Conservation (phyloP, 768 basidiomycete species). For the Tricholoma hemisulphureum region DNA sequence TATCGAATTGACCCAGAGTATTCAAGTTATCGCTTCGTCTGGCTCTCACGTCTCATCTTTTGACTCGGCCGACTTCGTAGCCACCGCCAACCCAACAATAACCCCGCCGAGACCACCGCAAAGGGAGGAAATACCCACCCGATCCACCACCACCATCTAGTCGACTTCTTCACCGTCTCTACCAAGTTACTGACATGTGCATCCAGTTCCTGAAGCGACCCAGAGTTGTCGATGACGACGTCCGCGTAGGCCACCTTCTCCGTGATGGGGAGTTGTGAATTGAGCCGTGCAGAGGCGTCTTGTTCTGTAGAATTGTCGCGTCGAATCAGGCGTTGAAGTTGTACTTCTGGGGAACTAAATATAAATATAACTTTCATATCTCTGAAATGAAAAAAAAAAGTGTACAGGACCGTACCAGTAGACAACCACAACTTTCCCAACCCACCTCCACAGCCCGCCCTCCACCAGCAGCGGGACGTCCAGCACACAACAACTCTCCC, state of each 20-base stretch:
- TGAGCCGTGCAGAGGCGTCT: conserved; percentile 72
- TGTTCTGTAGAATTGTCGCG: conserved; percentile 66
- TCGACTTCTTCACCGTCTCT: conserved; percentile 40
- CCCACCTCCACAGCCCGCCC: conserved; percentile 78
- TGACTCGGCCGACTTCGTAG: conserved; percentile 7
- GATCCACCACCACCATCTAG: conserved; percentile 58
- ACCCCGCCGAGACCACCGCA: conserved; percentile 14
- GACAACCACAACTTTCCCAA: conserved; percentile 83
- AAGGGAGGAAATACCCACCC: conserved; percentile 19
- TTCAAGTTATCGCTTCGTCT: conserved; percentile 12
- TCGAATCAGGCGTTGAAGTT: conserved; percentile 77
- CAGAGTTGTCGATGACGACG: conserved; percentile 86
- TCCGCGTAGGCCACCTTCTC: conserved; percentile 86
- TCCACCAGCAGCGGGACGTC: conserved; percentile 95
- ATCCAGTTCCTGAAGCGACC: conserved; percentile 65
- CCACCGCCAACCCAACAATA: conserved; percentile 13
- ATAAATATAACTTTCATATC: background rate
- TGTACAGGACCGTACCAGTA: conserved; percentile 65
- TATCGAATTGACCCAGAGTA: too few relatives aligned
- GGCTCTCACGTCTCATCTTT: conserved; percentile 3
- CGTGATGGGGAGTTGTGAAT: conserved; percentile 76
- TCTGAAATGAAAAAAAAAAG: background rate
- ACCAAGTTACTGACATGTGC: conserved; percentile 50
- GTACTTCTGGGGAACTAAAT: conserved; percentile 73
- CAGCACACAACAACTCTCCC: conserved; percentile 76